A percentile compares a stretch with the other conserved stretches of the same genome.
Evolutionary conservation across 2,329 filamentous ascomycete species (phyloP).

Genomic region (Colletotrichum tamarilloi): DNA sequence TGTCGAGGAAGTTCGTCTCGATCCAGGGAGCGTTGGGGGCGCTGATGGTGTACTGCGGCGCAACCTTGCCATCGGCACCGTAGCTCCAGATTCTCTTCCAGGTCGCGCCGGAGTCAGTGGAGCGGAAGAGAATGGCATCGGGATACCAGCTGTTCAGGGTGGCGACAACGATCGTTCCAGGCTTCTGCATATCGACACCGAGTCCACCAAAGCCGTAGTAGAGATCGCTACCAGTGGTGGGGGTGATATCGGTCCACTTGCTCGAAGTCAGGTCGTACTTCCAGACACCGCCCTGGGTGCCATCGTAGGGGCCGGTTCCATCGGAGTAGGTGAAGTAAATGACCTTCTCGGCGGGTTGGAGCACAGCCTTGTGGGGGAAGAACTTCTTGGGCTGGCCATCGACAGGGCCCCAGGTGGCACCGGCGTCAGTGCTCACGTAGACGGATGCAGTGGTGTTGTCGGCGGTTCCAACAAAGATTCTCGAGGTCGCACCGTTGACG

Average conservation of each 20-base stretch:
- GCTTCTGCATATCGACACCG: slow-evolving; percentile 62
- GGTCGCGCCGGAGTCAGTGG: slow-evolving; percentile 63
- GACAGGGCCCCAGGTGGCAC: slow-evolving; percentile 63
- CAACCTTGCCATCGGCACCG: slow-evolving; percentile 21
- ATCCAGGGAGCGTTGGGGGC: slow-evolving; percentile 62
- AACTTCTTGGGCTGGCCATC: slow-evolving; percentile 60
- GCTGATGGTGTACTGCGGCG: slow-evolving; percentile 26
- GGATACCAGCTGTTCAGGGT: slow-evolving; percentile 70
- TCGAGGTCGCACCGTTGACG: slow-evolving; percentile 59
- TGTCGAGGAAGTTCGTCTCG: slow-evolving; percentile 58
- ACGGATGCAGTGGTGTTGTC: slow-evolving; percentile 64
- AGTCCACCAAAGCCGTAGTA: slow-evolving; percentile 68
- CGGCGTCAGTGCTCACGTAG: slow-evolving; percentile 65
- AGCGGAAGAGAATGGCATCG: slow-evolving; percentile 66
- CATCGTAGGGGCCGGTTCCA: slow-evolving; percentile 68
- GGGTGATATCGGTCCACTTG: slow-evolving; percentile 68
- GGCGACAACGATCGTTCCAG: slow-evolving; percentile 67
- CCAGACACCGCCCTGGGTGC: slow-evolving; percentile 62
- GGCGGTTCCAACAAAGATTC: slow-evolving; percentile 67
- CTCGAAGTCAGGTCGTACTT: slow-evolving; percentile 61
- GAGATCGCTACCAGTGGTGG: slow-evolving; percentile 57
- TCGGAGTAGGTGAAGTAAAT: slow-evolving; percentile 65
- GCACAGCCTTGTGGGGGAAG: slow-evolving; percentile 65
- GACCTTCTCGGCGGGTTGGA: slow-evolving; percentile 60
- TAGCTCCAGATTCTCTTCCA: slow-evolving; percentile 66